Evolutionary conservation across 306 rosid species (phyloP).

Genomic region (Vigna reflexopilosa): DNA sequence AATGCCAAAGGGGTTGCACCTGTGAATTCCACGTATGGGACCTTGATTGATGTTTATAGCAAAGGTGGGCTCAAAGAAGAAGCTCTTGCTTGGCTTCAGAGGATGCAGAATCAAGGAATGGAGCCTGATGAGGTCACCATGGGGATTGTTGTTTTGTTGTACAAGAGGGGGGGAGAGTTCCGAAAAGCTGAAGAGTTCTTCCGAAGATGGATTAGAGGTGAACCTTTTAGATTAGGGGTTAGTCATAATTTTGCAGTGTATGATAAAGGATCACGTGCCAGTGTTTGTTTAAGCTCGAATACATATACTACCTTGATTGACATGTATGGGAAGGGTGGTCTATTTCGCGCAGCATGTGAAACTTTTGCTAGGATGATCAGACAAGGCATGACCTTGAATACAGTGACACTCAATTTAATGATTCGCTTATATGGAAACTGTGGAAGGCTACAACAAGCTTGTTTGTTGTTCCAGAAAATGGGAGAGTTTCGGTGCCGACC

Average conservation of each 20-base stretch:
- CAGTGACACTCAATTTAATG: constrained; percentile 82
- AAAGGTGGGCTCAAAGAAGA: constrained; percentile 73
- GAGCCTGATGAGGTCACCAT: constrained; percentile 85
- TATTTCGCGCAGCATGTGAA: constrained; percentile 62
- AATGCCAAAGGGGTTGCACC: constrained; percentile 63
- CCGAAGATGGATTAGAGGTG: constrained; percentile 61
- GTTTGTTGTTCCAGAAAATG: constrained; percentile 69
- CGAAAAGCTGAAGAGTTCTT: constrained; percentile 70
- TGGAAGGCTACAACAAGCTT: constrained; percentile 60
- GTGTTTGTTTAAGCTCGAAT: constrained; percentile 57
- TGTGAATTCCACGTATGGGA: constrained; percentile 81
- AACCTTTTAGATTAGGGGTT: constrained; percentile 43
- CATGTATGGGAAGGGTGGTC: constrained; percentile 77
- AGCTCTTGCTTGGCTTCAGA: constrained; percentile 76
- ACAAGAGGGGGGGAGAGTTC: constrained; percentile 72
- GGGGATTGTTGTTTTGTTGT: constrained; percentile 77
- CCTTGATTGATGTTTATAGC: constrained; percentile 78
- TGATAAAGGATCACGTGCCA: constrained; percentile 34
- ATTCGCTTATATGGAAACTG: constrained; percentile 81
- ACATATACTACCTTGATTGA: constrained; percentile 78
- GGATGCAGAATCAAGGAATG: constrained; percentile 72
- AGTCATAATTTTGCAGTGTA: not conserved
- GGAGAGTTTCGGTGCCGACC: constrained; percentile 68
- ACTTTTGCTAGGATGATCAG: constrained; percentile 72
- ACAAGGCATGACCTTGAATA: constrained; percentile 68